Percentiles rank a stretch among this genome's conserved stretches.
Evolutionary conservation across 768 basidiomycete species (phyloP).

Genomic region (Suillus subaureus): DNA sequence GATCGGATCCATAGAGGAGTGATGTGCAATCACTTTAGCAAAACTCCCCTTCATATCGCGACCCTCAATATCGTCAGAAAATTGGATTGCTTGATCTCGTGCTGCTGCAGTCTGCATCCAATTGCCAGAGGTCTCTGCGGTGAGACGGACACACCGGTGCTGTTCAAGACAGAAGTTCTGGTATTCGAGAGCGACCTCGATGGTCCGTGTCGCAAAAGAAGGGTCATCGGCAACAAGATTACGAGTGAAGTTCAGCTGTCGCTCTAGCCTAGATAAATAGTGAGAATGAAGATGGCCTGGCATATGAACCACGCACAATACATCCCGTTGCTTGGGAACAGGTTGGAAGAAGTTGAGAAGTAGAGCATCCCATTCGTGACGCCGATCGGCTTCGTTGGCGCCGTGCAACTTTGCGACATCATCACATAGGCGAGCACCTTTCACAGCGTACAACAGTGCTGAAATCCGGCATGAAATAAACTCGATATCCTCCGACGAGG

Average conservation of each 20-base stretch:
- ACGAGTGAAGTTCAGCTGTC: neutral
- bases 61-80: neutral
- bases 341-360: neutral
- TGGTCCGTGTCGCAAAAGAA: neutral
- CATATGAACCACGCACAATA: neutral
- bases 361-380: conserved; percentile 5
- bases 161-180: neutral
- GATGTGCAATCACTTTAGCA: neutral
- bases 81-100: neutral
- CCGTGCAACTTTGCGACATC: neutral
- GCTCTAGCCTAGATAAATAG: too few relatives aligned
- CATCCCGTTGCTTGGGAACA: neutral
- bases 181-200: neutral
- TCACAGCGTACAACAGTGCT: too few relatives aligned
- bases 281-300: too few relatives aligned
- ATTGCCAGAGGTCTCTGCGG: too few relatives aligned
- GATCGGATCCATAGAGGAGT: neutral
- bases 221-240: neutral
- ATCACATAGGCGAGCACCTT: too few relatives aligned
- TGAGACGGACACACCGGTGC: too few relatives aligned
- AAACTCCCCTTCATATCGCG: neutral
- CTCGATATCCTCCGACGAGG: too few relatives aligned
- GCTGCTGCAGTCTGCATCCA: neutral
- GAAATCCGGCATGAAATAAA: too few relatives aligned
- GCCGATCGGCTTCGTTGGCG: neutral